phyloP scores from a whole-genome alignment of 2,329 filamentous ascomycete species.

The Penicillium hesseltinei region DNA sequence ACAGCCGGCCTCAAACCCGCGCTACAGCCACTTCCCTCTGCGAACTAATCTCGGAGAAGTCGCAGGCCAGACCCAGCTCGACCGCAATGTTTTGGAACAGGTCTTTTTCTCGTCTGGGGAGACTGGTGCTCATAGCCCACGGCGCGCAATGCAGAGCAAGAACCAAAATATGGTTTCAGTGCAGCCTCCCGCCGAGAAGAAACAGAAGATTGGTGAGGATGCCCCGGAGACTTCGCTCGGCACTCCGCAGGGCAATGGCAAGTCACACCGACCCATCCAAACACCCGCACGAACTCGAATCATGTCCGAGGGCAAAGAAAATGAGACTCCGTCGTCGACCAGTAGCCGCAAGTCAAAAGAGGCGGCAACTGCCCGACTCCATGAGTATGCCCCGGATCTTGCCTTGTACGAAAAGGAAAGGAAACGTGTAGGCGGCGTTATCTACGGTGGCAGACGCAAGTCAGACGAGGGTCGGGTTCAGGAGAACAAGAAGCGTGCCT shows the following conservation, averaged over 20 bases:
- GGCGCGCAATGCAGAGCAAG: constrained; percentile 36
- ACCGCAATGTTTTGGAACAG: constrained; percentile 69
- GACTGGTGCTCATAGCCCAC: constrained; percentile 17
- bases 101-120: constrained; percentile 55
- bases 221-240: constrained; percentile 18
- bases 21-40: constrained; percentile 82
- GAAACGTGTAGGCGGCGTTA: constrained; percentile 70
- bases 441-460: constrained; percentile 56
- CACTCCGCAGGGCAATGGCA: constrained; percentile 29
- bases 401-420: constrained; percentile 89
- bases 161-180: constrained; percentile 33
- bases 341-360: constrained; percentile 85
- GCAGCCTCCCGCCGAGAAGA: constrained; percentile 24
- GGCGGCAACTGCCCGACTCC: constrained; percentile 73
- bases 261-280: constrained; percentile 36
- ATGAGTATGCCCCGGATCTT: constrained; percentile 78
- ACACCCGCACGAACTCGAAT: constrained; percentile 57
- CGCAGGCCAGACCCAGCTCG: constrained; percentile 82
- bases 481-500: constrained; percentile 44
- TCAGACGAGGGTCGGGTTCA: constrained; percentile 41
- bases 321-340: constrained; percentile 73
- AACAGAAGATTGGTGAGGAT: constrained; percentile 18
- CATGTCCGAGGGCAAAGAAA: constrained; percentile 69
- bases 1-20: constrained; percentile 67
- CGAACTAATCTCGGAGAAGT: constrained; percentile 91